A percentile compares a stretch with the other conserved stretches of the same genome.
phyloP scores from a whole-genome alignment of 306 rosid genomes.

The Prosopis cineraria region DNA sequence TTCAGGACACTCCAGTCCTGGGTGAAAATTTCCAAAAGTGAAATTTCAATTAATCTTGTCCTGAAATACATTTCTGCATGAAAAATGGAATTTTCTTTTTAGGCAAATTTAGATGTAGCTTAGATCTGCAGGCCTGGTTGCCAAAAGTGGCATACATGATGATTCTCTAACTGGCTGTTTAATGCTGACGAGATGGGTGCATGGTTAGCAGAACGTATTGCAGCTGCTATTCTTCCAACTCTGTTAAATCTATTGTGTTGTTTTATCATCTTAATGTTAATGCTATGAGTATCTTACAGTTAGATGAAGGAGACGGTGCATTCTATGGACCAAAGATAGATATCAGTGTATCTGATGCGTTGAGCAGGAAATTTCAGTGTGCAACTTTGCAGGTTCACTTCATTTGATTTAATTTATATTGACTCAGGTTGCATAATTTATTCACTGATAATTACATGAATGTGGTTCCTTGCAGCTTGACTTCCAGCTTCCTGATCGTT shows the following conservation, averaged over 20 bases:
- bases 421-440: slow-evolving; percentile 18
- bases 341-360: slow-evolving; percentile 88
- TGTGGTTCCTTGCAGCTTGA: slow-evolving; percentile 81
- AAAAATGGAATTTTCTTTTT: neutral
- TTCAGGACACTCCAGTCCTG: neutral
- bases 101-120: too few relatives aligned
- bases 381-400: slow-evolving; percentile 89
- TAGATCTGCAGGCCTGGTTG: neutral
- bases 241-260: slow-evolving; percentile 20
- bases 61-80: neutral
- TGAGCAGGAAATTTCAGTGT: slow-evolving; percentile 85
- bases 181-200: neutral
- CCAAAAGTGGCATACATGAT: neutral
- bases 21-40: neutral
- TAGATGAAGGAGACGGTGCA: slow-evolving; percentile 94
- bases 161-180: neutral
- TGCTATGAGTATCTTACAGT: slow-evolving; percentile 48
- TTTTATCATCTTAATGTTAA: slow-evolving; percentile 32
- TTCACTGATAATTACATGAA: slow-evolving; percentile 27
- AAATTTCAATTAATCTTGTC: neutral
- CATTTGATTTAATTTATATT: neutral
- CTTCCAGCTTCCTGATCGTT: slow-evolving; percentile 92
- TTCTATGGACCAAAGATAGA: slow-evolving; percentile 97
- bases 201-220: neutral
- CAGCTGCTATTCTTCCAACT: neutral